Percentiles rank a stretch among this genome's conserved stretches.
phyloP scores from a whole-genome alignment of 169 alveolate species.

The Plasmodium cynomolgi region DNA sequence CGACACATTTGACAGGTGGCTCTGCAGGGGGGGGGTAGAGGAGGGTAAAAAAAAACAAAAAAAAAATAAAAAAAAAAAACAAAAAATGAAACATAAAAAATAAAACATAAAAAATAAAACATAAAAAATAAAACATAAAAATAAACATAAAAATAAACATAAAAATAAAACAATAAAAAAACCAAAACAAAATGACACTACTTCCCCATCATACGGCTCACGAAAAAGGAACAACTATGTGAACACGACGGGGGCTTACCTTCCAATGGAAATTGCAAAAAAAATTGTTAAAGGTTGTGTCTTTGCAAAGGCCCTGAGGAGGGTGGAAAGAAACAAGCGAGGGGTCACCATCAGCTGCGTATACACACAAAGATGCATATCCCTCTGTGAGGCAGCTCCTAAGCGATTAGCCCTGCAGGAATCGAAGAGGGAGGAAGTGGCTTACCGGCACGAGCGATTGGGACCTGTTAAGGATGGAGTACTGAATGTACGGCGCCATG shows the following conservation, averaged over 20 bases:
- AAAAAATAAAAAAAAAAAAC: neutral
- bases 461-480: conserved; percentile 51
- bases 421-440: neutral
- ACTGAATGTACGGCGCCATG: conserved; percentile 60
- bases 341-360: neutral
- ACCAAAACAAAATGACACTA: neutral
- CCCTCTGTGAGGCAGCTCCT: neutral
- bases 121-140: neutral
- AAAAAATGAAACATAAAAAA: neutral
- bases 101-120: neutral
- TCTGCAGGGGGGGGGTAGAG: neutral
- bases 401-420: neutral
- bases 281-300: conserved; percentile 35
- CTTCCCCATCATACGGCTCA: neutral
- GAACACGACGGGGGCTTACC: conserved; percentile 7
- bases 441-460: conserved; percentile 62
- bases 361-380: neutral
- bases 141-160: neutral
- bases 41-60: neutral
- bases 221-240: neutral
- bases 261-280: conserved; percentile 67
- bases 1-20: conserved; percentile 63
- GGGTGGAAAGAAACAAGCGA: neutral
- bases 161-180: neutral
- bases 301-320: conserved; percentile 39